Conservation (phyloP, 1,139 yeast genomes). For the Debaryomyces psychrophilus region DNA sequence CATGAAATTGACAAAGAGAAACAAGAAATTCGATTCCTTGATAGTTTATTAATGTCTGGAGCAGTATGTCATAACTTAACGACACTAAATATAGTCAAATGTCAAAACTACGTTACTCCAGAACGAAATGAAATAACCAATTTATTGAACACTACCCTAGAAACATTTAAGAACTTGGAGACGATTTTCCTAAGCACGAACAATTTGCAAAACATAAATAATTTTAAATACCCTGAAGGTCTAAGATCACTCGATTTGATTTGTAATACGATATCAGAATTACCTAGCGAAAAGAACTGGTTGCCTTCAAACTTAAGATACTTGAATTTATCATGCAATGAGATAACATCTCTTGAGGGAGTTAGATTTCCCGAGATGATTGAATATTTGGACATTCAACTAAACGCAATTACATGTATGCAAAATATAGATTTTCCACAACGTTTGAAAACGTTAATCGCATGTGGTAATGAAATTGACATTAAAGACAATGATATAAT, state of each 20-base stretch:
- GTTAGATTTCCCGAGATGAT: conserved; percentile 18
- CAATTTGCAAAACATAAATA: conserved; percentile 14
- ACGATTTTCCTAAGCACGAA: conserved; percentile 19
- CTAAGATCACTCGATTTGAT: conserved; percentile 18
- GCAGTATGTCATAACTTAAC: conserved; percentile 15
- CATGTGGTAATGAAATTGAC: conserved; percentile 22
- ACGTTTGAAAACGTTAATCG: conserved; percentile 19
- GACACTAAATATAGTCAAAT: conserved; percentile 19
- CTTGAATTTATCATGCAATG: conserved; percentile 21
- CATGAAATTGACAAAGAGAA: conserved; percentile 5
- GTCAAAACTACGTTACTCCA: conserved; percentile 16
- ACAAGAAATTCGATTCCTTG: conserved; percentile 12
- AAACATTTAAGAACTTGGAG: conserved; percentile 15
- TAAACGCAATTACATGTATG: conserved; percentile 19
- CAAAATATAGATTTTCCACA: conserved; percentile 17
- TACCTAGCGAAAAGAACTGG: conserved; percentile 16
- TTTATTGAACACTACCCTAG: conserved; percentile 11
- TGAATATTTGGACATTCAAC: conserved; percentile 23
- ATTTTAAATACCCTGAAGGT: conserved; percentile 16
- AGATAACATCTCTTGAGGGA: conserved; percentile 14
- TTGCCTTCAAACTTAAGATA: conserved; percentile 19
- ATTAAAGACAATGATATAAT: conserved; percentile 19
- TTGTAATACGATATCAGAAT: conserved; percentile 17
- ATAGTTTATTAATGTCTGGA: conserved; percentile 12
- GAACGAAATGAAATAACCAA: conserved; percentile 9